Base-by-base conservation (phyloP, 2,329 filamentous ascomycete genomes). In the Aspergillus fructus region DNA sequence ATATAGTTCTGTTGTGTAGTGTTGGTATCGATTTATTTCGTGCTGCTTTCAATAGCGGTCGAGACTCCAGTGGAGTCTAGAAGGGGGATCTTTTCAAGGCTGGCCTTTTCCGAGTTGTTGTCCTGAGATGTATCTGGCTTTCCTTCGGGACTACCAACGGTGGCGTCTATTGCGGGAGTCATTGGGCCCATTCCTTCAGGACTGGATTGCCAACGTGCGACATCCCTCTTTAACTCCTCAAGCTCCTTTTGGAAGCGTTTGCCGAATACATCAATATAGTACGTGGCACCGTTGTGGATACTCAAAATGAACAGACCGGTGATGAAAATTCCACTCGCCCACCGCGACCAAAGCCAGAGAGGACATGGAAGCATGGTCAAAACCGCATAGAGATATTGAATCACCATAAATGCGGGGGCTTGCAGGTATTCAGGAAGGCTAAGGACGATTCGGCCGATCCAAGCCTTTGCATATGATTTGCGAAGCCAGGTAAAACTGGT, bases 401-500 rank as follows among this genome's bases (percentile, higher is more conserved):
- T 97, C 62, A 91, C 64, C 94, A 99, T 99, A 74, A 97, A 99
- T 2, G 91, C 89, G 0, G 89, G 82, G 70, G 97, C 93, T 73
- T 99, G 94, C 33, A 96, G 77, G 4, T 76, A 71, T 2, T 85
- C 78, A 0, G 94, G 93, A 3, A 96, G 85, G 7, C 85, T 83
- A 19, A 97, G 82, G 34, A 99, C 93, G 55, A 96, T 69, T 68
- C 87, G 90, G 53, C 94, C 96, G 62, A 99, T 89, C 86, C 89
- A 93, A 3, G 88, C 89, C 70, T 92, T 94, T 49, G 89, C 86
- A 76, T 97, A 99, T 1, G 91, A 96, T 66, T 86, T 89, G 59
- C 93, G 90, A 52, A 99, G 84, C 94, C 94, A 99, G 50, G 94
- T 99, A 74, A 97, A 99, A 13, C 92, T 96, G 1, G 94, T 99